Base-by-base conservation (phyloP, 2,329 filamentous ascomycete species). In the Ciborinia camelliae region DNA sequence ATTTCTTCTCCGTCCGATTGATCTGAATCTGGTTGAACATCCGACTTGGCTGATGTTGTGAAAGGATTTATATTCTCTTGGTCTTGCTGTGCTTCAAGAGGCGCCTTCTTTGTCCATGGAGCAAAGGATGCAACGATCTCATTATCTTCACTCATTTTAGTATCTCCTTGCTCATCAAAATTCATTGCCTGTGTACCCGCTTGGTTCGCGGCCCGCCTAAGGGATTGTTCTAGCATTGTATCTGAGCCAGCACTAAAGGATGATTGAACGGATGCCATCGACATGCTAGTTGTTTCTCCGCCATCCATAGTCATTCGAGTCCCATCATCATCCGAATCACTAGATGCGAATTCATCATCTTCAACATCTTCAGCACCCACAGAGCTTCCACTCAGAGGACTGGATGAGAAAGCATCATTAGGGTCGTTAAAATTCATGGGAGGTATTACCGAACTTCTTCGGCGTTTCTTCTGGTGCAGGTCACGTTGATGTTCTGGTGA, bases 231-330 rank as follows among this genome's bases (percentile, higher is more conserved):
- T 8, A 97, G 78, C 12, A 87, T 86, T 30, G 85, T 87, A 68
- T 88, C 92, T 8, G 90, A 91, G 23, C 85, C 85, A 23, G 85
- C 88, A 35, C 81, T 81, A 32, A 79, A 80, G 53, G 80, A 82
- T 67, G 84, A 86, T 32, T 84, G 83, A 2, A 82, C 80, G 12
- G 89, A 90, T 52, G 81, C 84, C 52, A 86, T 79, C 20, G 89
- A 90, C 32, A 85, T 87, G 39, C 86, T 85, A 1, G 89, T 92
- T 68, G 89, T 84, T 70, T 93, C 90, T 64, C 75, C 79, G 45
- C 73, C 76, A 67, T 94, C 91, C 52, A 96, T 80, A 43, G 88
- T 94, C 87, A 93, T 91, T 76, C 91, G 89, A 0, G 90, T 93
- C 37, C 87, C 89, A 69, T 91, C 88, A 51, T 91, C 89, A 67